These are phyloP conservation scores for Alopecurus myosuroides DNA, from an alignment of 176 grass and related monocot genomes.

Conservation along the genomic window DNA sequence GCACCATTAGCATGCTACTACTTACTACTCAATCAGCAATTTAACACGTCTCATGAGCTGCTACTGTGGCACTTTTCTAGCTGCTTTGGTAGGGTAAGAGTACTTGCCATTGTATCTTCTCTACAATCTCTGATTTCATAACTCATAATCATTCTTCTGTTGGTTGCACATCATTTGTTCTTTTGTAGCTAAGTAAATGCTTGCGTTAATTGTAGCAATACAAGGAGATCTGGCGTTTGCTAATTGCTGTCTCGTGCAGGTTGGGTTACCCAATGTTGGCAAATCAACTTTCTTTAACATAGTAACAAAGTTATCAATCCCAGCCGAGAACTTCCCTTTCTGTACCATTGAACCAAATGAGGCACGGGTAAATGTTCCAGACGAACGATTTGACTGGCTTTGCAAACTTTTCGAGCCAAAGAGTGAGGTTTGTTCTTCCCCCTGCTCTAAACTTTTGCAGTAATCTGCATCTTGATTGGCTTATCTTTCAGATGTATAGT, in stretches of 20 bases:
- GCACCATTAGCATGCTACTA: not conserved
- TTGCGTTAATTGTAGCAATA: not conserved
- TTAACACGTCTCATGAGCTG: not conserved
- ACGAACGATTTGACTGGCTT: conserved; percentile 97
- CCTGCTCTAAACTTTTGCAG: not conserved
- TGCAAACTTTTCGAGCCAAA: conserved; percentile 92
- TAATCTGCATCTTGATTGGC: not conserved
- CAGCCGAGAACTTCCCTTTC: conserved; percentile 97
- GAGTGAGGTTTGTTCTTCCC: conserved; percentile 67
- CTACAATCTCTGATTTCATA: not conserved
- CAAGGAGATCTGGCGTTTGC: not conserved
- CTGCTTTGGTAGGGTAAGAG: not conserved
- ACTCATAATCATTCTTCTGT: not conserved
- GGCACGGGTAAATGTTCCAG: conserved; percentile 79
- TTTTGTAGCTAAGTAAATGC: not conserved
- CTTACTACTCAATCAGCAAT: not conserved
- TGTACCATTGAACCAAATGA: conserved; percentile 99
- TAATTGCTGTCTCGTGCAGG: conserved; percentile 47
- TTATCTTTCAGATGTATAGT: conserved; percentile 11
- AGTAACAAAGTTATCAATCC: conserved; percentile 88
- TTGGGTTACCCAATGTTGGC: conserved; percentile 97
- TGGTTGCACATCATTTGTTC: not conserved
- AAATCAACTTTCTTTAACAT: conserved; percentile 98
- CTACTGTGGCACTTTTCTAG: not conserved
- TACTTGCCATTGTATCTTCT: not conserved